These are phyloP conservation scores for Zostera marina DNA, from an alignment of 116 monocot species.

Conservation along the genomic window DNA sequence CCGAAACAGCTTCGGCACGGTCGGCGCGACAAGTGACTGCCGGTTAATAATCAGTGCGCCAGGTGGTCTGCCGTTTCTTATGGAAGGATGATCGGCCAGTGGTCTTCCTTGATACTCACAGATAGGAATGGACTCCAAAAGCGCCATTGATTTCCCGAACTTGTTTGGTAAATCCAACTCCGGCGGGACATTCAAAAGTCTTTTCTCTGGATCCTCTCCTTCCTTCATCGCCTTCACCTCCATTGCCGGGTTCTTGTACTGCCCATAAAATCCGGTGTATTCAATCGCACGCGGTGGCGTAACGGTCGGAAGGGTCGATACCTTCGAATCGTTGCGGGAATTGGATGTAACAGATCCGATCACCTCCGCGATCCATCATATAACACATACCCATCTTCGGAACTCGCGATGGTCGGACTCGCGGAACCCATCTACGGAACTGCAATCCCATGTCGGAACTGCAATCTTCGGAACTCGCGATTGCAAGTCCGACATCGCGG, in stretches of 20 bases:
- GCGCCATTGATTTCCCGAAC: constrained; percentile 56
- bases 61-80: constrained; percentile 68
- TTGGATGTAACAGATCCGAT: too few species aligned
- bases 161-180: constrained; percentile 41
- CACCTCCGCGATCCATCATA: too few species aligned
- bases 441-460: too few species aligned
- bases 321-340: too few species aligned
- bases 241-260: constrained; percentile 25
- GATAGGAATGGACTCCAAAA: constrained; percentile 42
- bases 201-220: constrained; percentile 17
- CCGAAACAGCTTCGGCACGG: constrained; percentile 64
- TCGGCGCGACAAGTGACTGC: constrained; percentile 45
- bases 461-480: too few species aligned
- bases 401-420: too few species aligned
- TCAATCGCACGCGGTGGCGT: constrained; percentile 76
- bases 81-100: constrained; percentile 55
- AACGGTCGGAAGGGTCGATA: too few species aligned
- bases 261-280: constrained; percentile 42
- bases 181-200: constrained; percentile 23
- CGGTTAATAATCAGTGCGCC: constrained; percentile 41
- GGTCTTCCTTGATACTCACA: constrained; percentile 74
- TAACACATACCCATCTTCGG: too few species aligned
- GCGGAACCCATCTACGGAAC: too few species aligned
- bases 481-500: too few species aligned
- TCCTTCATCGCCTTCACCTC: constrained; percentile 6